Evolutionary conservation across 495 filamentous ascomycete genomes (phyloP).

Genomic region (Aspergillus affinis): DNA sequence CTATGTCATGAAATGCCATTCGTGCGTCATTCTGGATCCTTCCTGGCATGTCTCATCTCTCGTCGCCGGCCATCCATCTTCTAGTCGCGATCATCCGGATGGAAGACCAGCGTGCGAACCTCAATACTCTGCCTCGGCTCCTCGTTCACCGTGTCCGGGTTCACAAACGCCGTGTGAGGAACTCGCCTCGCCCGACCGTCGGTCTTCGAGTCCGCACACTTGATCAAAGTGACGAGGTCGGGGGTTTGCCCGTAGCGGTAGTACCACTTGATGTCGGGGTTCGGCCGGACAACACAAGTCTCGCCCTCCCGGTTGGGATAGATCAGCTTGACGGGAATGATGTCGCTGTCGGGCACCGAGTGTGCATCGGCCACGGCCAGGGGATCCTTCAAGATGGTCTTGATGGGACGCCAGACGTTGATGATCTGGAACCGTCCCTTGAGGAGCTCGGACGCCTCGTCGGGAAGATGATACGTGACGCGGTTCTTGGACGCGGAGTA

Average conservation of each 20-base stretch:
- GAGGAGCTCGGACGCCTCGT: conserved; percentile 60
- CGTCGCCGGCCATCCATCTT: not conserved
- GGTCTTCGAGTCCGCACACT: conserved; percentile 68
- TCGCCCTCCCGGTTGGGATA: conserved; percentile 51
- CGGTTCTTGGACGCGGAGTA: conserved; percentile 57
- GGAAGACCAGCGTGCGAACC: conserved; percentile 58
- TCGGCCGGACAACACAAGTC: conserved; percentile 43
- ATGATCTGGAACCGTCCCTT: conserved; percentile 71
- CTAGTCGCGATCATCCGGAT: conserved; percentile 47
- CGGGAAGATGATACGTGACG: conserved; percentile 60
- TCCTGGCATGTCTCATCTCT: not conserved
- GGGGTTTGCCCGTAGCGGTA: conserved; percentile 55
- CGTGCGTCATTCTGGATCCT: not conserved
- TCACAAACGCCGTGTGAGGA: conserved; percentile 64
- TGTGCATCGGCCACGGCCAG: conserved; percentile 59
- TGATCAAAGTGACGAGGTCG: conserved; percentile 63
- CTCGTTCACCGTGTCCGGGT: conserved; percentile 50
- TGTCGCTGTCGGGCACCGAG: conserved; percentile 44
- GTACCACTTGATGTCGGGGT: conserved; percentile 49
- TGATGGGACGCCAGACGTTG: conserved; percentile 78
- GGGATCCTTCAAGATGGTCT: conserved; percentile 60
- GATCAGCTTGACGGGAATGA: conserved; percentile 47
- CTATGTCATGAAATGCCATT: not conserved
- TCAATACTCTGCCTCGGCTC: conserved; percentile 63
- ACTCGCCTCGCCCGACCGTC: conserved; percentile 52